These are phyloP conservation scores for Globisporangium orthogonon DNA, from an alignment of 352 stramenopile species.

Conservation along the genomic window DNA sequence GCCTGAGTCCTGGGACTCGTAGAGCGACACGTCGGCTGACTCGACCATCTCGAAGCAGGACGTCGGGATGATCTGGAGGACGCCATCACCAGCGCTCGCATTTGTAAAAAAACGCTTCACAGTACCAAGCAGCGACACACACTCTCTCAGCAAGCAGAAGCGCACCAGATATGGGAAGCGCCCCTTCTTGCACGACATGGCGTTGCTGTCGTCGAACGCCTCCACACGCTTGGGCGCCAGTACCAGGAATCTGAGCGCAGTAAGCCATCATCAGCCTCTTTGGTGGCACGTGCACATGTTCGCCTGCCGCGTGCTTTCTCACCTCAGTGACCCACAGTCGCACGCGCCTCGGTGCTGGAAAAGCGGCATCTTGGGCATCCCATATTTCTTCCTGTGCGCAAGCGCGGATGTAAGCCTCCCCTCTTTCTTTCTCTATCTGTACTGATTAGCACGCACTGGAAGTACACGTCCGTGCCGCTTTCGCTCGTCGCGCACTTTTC, in stretches of 20 bases:
- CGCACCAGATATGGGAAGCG: slow-evolving; percentile 69
- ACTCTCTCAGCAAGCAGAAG: background rate
- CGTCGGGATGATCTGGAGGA: slow-evolving; percentile 51
- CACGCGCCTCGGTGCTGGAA: slow-evolving; percentile 73
- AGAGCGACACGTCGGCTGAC: slow-evolving; percentile 54
- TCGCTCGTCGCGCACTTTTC: slow-evolving; percentile 40
- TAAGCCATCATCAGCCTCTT: slow-evolving; percentile 1
- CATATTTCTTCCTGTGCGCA: slow-evolving; percentile 62
- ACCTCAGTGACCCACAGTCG: slow-evolving; percentile 58
- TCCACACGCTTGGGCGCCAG: slow-evolving; percentile 70
- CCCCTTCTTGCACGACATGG: slow-evolving; percentile 76
- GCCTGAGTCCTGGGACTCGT: slow-evolving; percentile 59
- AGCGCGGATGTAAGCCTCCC: no score
- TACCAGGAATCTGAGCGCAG: slow-evolving; percentile 51
- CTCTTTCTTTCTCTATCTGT: background rate
- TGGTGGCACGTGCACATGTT: no score
- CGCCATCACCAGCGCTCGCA: background rate
- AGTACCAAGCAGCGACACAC: background rate
- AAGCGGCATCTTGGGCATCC: slow-evolving; percentile 54
- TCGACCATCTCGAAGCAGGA: slow-evolving; percentile 79
- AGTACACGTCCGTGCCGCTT: slow-evolving; percentile 63
- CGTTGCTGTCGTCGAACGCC: slow-evolving; percentile 79
- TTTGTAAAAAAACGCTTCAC: no score
- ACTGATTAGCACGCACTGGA: slow-evolving; percentile 38
- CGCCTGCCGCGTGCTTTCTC: no score